A percentile compares a stretch with the other conserved stretches of the same genome.
phyloP scores from a whole-genome alignment of 805 yeast genomes.

The Phaffomyces antillensis region DNA sequence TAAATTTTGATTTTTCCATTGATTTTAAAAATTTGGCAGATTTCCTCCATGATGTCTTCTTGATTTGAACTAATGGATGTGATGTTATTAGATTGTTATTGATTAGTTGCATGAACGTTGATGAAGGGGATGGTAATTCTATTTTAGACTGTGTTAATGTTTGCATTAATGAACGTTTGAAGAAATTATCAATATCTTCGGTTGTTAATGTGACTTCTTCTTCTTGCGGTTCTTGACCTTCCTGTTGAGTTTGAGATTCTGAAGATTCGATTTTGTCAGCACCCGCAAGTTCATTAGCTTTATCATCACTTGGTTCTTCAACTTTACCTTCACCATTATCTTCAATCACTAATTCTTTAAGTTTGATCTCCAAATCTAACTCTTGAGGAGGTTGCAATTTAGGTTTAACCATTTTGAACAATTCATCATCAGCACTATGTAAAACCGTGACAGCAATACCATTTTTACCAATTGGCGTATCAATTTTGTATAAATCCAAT shows the following conservation, averaged over 20 bases:
- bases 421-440: conserved; percentile 64
- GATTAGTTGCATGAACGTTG: conserved; percentile 66
- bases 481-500: conserved; percentile 37
- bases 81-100: conserved; percentile 68
- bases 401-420: conserved; percentile 43
- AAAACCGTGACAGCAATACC: conserved; percentile 76
- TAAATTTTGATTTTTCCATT: conserved; percentile 68
- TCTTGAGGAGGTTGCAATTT: conserved; percentile 38
- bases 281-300: conserved; percentile 4
- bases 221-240: conserved; percentile 5
- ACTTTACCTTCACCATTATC: conserved; percentile 7
- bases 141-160: conserved; percentile 52
- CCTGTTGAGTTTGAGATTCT: conserved; percentile 6
- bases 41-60: conserved; percentile 86
- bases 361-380: conserved; percentile 22
- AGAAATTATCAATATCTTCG: conserved; percentile 70
- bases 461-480: conserved; percentile 47
- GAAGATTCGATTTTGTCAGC: conserved; percentile 4
- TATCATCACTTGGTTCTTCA: conserved; percentile 6
- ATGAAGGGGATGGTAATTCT: conserved; percentile 61
- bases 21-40: conserved; percentile 77
- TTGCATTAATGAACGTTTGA: conserved; percentile 63
- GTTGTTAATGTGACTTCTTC: conserved; percentile 30
- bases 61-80: conserved; percentile 51
- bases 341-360: conserved; percentile 12